Base-by-base conservation (phyloP, 2,329 filamentous ascomycete genomes). In the Nemania bipapillata region DNA sequence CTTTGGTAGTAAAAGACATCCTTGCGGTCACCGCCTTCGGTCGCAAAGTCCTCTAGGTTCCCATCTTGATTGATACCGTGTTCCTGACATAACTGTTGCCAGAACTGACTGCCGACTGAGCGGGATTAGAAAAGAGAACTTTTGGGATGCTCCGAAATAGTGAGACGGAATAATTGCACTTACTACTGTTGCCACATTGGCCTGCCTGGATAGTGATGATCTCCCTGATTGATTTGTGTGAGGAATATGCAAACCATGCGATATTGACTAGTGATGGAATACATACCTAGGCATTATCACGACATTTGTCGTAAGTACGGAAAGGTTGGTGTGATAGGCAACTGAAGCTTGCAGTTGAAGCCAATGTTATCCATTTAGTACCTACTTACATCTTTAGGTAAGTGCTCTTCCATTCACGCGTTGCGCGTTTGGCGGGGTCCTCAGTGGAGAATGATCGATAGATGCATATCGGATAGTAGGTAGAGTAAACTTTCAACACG, bases 1-100 rank as follows among this genome's bases (percentile, higher is more conserved):
- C 94, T 98, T 86, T 96, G 95, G 84, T 98, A 99, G 87, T 97
- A 98, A 84, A 98, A 98, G 70, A 99, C 96, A 82, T 99, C 96
- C 81, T 99, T 99, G 75, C 96, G 91, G 83, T 99, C 96, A 74
- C 95, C 94, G 78, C 96, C 96, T 81, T 98, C 96, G 57, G 94
- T 97, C 78, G 96, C 96, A 84, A 97, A 97, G 81, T 97, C 94
- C 80, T 97, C 94, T 66, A 99, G 87, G 80, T 98, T 98, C 66
- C 96, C 96, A 82, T 98, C 94, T 79, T 96, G 93, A 77, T 92
- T 97, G 83, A 99, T 99, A 70, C 96, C 96, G 80, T 99, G 96
- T 83, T 99, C 96, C 80, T 95, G 92, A 81, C 96, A 99, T 69
- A 98, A 89, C 83, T 98, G 96, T 81, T 98, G 95, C 96, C 96